Base-by-base conservation (phyloP, 2,329 filamentous ascomycete genomes). In the Tolypocladium sp. region DNA sequence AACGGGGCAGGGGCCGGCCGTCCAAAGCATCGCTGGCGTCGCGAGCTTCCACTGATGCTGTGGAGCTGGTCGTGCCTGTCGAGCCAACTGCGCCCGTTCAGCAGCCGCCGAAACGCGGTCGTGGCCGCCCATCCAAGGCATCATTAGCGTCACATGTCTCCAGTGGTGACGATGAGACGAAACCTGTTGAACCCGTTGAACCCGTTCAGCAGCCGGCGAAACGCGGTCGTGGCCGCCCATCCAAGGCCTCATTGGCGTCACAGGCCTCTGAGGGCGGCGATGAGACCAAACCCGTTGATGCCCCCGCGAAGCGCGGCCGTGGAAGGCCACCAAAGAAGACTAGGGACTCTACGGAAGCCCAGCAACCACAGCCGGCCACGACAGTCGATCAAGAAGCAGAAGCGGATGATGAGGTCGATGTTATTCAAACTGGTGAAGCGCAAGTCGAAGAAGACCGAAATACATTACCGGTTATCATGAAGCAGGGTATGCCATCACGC, bases 91-190 rank as follows among this genome's bases (percentile, higher is more conserved):
- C 33, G 35, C 35, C 33, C 17, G 44, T 20, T 55, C 55, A 64
- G n/a, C 56, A 61, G 1, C 63, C 67, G n/a, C 61, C 58, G 6
- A 73, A 72, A 58, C 67, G 69, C 25, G 63, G 64, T 2, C 69
- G 68, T 44, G 70, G 70, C 3, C 67, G 70, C 6, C 71, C 71
- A 25, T 70, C 69, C 7, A 73, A 71, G 58, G 63, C 64, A 20
- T 71, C 70, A 8, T 54, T 67, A 27, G 62, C 65, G 40, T 67
- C 68, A 20, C 68, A 62, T 9, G 58, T 60, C 13, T 69, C 68
- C 10, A 53, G 55, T 27, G 66, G 58, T 15, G 52, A 59, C 9
- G 66, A 69, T 2, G 63, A 64, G 46, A 62, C 66, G 15, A 63
- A 65, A 17, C n/a, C 62, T 22, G 58, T 58, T 3, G 66, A 69